Evolutionary conservation across 2,329 filamentous ascomycete genomes (phyloP).

Genomic region (Trichoderma hamatum): DNA sequence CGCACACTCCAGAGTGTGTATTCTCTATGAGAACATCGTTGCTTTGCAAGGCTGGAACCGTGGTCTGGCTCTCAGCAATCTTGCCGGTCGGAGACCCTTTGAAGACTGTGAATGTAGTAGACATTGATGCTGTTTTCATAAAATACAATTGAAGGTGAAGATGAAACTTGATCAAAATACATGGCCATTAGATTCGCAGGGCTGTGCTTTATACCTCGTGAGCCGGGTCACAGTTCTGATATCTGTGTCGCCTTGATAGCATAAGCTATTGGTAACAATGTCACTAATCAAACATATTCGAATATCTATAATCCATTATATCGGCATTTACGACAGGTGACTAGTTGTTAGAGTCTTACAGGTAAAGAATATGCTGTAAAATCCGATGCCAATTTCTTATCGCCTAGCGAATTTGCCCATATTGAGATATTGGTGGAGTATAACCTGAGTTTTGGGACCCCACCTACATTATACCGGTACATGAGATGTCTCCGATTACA

Average conservation of each 20-base stretch:
- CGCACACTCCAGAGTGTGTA: conserved; percentile 6
- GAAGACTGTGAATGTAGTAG: conserved; percentile 4
- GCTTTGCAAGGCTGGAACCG: conserved; percentile 1
- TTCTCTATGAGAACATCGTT: conserved; percentile 7
- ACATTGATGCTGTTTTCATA: neutral
- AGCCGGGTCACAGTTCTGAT: neutral
- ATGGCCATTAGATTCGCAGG: neutral
- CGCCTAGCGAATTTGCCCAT: neutral
- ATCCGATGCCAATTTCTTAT: neutral
- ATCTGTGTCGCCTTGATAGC: no score
- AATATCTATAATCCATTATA: neutral
- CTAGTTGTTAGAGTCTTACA: neutral
- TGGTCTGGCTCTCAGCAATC: conserved; percentile 4
- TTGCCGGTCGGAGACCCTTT: neutral
- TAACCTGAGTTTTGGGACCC: neutral
- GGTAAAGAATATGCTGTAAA: neutral
- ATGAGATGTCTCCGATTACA: neutral
- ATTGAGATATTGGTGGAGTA: neutral
- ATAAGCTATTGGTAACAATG: neutral
- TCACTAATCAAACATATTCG: neutral
- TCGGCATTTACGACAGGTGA: neutral
- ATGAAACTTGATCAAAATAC: neutral
- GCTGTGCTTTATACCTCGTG: neutral
- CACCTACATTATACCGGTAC: neutral
- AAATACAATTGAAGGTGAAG: neutral